Percentiles rank a stretch among this genome's conserved stretches.
Conservation (phyloP, 2,329 filamentous ascomycete genomes). For the Nothophaeocryptopus gaeumannii region DNA sequence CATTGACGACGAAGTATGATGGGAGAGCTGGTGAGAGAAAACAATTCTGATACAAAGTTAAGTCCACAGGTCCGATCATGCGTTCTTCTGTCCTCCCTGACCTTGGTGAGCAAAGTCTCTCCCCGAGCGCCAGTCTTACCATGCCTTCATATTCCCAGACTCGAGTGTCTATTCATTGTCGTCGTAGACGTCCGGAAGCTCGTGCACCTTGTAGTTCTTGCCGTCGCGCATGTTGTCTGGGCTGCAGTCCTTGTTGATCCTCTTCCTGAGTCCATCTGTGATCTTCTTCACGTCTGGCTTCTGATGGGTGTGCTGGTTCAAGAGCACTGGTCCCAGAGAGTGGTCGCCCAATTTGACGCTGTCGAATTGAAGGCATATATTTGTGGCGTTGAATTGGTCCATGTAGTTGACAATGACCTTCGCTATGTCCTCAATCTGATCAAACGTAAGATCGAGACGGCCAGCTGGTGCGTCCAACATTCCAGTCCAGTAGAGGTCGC, state of each 20-base stretch:
- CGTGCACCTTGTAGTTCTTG: background rate
- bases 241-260: background rate
- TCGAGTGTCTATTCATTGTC: too few relatives aligned
- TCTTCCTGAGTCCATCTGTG: background rate
- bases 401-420: background rate
- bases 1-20: too few relatives aligned
- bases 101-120: too few relatives aligned
- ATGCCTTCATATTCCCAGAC: too few relatives aligned
- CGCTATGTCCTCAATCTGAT: background rate
- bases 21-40: too few relatives aligned
- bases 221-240: slow-evolving; percentile 3
- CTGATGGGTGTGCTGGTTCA: background rate
- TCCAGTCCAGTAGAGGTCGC: slow-evolving; percentile 1
- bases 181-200: too few relatives aligned
- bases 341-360: background rate
- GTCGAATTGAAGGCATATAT: slow-evolving; percentile 1
- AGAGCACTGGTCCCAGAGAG: background rate
- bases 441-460: background rate
- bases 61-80: too few relatives aligned
- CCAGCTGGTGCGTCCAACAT: background rate
- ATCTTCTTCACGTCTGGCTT: too few relatives aligned
- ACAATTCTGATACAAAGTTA: too few relatives aligned
- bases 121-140: too few relatives aligned
- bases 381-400: background rate
- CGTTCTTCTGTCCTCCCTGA: too few relatives aligned